phyloP scores from a whole-genome alignment of 2,329 filamentous ascomycete genomes.

The Diaporthe longicolla region DNA sequence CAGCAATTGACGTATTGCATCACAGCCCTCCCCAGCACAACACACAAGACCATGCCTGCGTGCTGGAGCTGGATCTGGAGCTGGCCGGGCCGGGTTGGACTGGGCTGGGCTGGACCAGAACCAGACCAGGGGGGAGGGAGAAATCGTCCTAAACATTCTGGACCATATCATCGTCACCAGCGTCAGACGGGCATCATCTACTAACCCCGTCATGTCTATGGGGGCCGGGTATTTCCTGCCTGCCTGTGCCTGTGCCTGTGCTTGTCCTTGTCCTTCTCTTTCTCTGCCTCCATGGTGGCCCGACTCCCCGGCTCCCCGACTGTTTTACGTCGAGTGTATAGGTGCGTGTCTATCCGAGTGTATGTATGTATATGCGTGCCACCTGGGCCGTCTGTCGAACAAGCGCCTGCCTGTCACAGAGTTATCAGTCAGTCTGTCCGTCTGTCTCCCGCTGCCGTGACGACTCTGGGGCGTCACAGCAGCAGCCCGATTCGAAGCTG shows the following conservation, averaged over 20 bases:
- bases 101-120: background rate
- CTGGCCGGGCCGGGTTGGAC: background rate
- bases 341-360: too few species aligned
- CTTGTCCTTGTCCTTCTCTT: too few species aligned
- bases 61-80: background rate
- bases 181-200: background rate
- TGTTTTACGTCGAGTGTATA: too few species aligned
- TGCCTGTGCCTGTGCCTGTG: too few species aligned
- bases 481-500: background rate
- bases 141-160: background rate
- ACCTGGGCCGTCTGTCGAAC: background rate
- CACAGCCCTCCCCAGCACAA: background rate
- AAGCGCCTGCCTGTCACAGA: background rate
- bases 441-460: background rate
- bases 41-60: background rate
- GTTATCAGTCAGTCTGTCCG: too few species aligned
- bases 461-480: slow-evolving; percentile 12
- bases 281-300: too few species aligned
- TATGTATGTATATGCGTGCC: background rate
- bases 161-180: background rate
- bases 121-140: background rate
- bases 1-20: slow-evolving; percentile 7
- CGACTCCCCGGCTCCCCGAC: too few species aligned
- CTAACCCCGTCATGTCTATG: too few species aligned
- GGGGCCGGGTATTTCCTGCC: too few species aligned